phyloP scores from a whole-genome alignment of 305 asterid genomes.

The Fraxinus ornus region DNA sequence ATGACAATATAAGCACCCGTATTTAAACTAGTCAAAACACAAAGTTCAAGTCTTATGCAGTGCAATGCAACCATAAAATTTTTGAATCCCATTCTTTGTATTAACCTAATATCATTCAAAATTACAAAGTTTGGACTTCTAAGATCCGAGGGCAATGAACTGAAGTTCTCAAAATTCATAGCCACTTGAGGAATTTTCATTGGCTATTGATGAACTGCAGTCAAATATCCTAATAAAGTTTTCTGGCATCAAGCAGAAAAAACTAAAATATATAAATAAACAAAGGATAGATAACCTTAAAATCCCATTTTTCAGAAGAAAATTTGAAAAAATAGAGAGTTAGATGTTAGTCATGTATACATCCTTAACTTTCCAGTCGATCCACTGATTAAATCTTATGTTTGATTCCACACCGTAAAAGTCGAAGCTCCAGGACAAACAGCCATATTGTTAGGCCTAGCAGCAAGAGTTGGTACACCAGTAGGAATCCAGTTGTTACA shows the following conservation, averaged over 20 bases:
- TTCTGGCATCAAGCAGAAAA: slow-evolving; percentile 28
- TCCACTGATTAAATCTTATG: slow-evolving; percentile 8
- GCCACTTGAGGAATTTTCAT: slow-evolving; percentile 30
- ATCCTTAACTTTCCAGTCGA: slow-evolving; percentile 15
- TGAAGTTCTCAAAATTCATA: slow-evolving; percentile 69
- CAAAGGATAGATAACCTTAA: slow-evolving; percentile 1
- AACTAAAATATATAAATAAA: slow-evolving; percentile 14
- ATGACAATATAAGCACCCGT: background rate
- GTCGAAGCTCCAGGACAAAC: slow-evolving; percentile 44
- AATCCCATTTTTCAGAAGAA: slow-evolving; percentile 2
- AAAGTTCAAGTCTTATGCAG: background rate
- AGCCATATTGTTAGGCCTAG: slow-evolving; percentile 33
- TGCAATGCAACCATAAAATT: background rate
- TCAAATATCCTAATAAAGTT: slow-evolving; percentile 25
- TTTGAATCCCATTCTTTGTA: slow-evolving; percentile 37
- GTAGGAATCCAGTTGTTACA: slow-evolving; percentile 57
- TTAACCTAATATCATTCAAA: slow-evolving; percentile 24
- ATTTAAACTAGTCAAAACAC: background rate
- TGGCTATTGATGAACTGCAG: slow-evolving; percentile 51
- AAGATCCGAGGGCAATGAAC: slow-evolving; percentile 39
- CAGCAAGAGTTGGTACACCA: slow-evolving; percentile 40
- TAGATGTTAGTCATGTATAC: slow-evolving; percentile 45
- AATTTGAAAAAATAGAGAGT: slow-evolving; percentile 6
- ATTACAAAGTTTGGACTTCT: slow-evolving; percentile 44
- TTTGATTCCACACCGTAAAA: slow-evolving; percentile 54